A percentile compares a stretch with the other conserved stretches of the same genome.
Evolutionary conservation across 257 asterid genomes (phyloP).

Genomic region (Linderniella brevidens): DNA sequence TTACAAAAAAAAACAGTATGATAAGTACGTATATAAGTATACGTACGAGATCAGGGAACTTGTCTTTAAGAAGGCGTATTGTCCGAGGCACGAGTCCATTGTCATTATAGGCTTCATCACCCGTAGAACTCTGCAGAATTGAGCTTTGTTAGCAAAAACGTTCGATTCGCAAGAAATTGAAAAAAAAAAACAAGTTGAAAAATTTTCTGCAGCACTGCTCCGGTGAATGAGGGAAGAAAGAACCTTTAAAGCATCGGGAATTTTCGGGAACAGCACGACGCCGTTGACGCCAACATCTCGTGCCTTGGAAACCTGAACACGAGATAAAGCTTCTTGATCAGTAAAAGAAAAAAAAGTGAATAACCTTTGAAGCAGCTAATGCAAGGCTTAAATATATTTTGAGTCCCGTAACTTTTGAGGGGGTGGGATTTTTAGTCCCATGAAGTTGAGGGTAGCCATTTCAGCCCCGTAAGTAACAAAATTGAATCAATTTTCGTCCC

Average conservation of each 20-base stretch:
- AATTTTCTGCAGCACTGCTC: too few relatives aligned
- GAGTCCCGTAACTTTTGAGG: too few relatives aligned
- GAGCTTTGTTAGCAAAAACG: constrained; percentile 6
- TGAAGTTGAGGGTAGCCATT: too few relatives aligned
- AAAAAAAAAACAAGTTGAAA: too few relatives aligned
- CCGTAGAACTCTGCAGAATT: constrained; percentile 48
- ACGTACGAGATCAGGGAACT: constrained; percentile 89
- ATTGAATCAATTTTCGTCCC: too few relatives aligned
- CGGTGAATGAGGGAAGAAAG: constrained; percentile 5
- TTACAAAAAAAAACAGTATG: constrained; percentile 2
- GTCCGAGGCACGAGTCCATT: constrained; percentile 81
- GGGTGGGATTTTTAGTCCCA: too few relatives aligned
- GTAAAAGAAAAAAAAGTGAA: neutral
- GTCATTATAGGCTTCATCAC: constrained; percentile 90
- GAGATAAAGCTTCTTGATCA: constrained; percentile 8
- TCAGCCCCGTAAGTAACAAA: too few relatives aligned
- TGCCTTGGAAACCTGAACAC: constrained; percentile 67
- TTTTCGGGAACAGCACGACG: constrained; percentile 90
- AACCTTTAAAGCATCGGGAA: constrained; percentile 95
- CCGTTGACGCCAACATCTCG: constrained; percentile 96
- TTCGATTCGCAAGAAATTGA: neutral
- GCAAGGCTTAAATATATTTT: too few relatives aligned
- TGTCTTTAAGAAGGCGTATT: constrained; percentile 82
- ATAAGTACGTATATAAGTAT: constrained; percentile 2
- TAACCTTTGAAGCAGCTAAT: neutral